Conservation (phyloP, 2,329 filamentous ascomycete genomes). For the Fusarium avenaceum region DNA sequence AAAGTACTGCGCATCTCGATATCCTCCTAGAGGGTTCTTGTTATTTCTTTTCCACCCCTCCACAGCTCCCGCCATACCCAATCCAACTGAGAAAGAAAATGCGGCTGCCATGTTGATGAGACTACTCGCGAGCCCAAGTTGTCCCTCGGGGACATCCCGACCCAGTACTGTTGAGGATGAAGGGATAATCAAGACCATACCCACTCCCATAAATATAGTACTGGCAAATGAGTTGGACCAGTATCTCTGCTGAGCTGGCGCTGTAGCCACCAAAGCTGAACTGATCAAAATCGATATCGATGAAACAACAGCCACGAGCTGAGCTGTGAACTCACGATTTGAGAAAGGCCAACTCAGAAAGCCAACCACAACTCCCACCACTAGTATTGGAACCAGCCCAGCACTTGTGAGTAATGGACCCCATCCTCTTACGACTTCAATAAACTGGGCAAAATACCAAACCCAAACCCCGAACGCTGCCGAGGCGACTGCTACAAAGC, state of each 20-base stretch:
- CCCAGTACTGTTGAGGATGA: slow-evolving; percentile 38
- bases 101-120: slow-evolving; percentile 37
- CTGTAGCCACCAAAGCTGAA: slow-evolving; percentile 44
- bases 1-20: slow-evolving; percentile 46
- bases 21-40: slow-evolving; percentile 35
- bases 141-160: slow-evolving; percentile 42
- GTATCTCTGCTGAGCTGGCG: slow-evolving; percentile 43
- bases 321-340: slow-evolving; percentile 35
- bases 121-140: slow-evolving; percentile 41
- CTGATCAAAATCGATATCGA: slow-evolving; percentile 38
- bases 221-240: slow-evolving; percentile 48
- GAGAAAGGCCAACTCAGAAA: slow-evolving; percentile 36
- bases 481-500: slow-evolving; percentile 39
- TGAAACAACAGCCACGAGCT: slow-evolving; percentile 36
- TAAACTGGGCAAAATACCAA: slow-evolving; percentile 47
- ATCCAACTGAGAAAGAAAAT: slow-evolving; percentile 43
- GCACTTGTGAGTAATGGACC: slow-evolving; percentile 38
- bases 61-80: slow-evolving; percentile 47
- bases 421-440: slow-evolving; percentile 45
- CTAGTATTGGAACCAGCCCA: slow-evolving; percentile 42
- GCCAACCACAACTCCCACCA: slow-evolving; percentile 36
- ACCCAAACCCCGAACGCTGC: slow-evolving; percentile 46
- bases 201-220: slow-evolving; percentile 45
- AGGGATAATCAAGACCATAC: slow-evolving; percentile 44
- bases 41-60: slow-evolving; percentile 31